Conservation (phyloP, 306 rosid genomes). For the Bauhinia variegata region DNA sequence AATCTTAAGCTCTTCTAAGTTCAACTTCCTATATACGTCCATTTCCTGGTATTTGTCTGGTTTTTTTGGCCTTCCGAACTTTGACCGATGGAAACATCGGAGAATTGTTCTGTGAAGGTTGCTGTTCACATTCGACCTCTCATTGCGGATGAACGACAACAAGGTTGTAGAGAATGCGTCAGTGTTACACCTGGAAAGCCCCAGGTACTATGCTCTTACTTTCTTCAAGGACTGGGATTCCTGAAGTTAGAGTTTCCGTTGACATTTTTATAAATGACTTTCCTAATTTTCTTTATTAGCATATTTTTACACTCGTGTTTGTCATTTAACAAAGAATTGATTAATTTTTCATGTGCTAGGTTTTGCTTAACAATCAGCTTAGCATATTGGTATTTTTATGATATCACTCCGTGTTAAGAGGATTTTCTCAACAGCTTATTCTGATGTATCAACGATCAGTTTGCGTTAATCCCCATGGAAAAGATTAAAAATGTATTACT, state of each 20-base stretch:
- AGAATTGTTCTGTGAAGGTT: constrained; percentile 76
- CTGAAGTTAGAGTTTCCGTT: background rate
- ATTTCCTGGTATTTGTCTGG: background rate
- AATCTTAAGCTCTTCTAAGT: constrained; percentile 14
- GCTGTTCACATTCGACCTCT: constrained; percentile 86
- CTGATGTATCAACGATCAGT: background rate
- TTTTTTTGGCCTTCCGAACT: background rate
- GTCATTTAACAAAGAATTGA: constrained; percentile 35
- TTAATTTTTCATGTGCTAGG: constrained; percentile 27
- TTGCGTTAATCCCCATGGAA: constrained; percentile 3
- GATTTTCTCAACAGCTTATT: background rate
- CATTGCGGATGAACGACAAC: constrained; percentile 70
- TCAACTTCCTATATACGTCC: constrained; percentile 9
- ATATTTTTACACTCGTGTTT: constrained; percentile 5
- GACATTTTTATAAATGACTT: background rate
- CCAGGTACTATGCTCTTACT: constrained; percentile 52
- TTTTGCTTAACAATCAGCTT: constrained; percentile 18
- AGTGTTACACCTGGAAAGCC: constrained; percentile 57
- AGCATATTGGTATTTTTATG: background rate
- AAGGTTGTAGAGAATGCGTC: constrained; percentile 76
- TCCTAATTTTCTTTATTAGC: constrained; percentile 12
- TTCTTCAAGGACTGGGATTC: constrained; percentile 11
- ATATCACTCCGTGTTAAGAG: background rate
- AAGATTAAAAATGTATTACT: background rate
- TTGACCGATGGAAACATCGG: constrained; percentile 60